Base-by-base conservation (phyloP, 2,329 filamentous ascomycete genomes). In the Ascochyta lentis region DNA sequence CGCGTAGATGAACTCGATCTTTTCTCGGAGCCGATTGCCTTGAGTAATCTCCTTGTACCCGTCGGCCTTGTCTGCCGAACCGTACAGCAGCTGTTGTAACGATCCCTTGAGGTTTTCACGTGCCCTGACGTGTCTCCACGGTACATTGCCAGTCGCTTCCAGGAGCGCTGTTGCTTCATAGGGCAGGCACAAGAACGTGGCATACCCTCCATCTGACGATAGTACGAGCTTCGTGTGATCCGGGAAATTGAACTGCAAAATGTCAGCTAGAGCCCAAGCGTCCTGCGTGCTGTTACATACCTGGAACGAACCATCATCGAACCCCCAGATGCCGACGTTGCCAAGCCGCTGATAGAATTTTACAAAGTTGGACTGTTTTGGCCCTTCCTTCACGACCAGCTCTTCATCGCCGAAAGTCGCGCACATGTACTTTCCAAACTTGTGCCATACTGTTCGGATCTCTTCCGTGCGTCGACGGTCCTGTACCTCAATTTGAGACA, bases 161-260 rank as follows among this genome's bases (percentile, higher is more conserved):
- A 94, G 83, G 35, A 86, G 83, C 61, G 85, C 80, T 3, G 89
- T 86, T 0, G 89, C 90, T 55, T 89, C 85, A n/a, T 86, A 79
- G 0, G 89, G 86, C 19, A 93, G 84, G 67, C 91, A 88, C 78
- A 90, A 90, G 70, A 92, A 91, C 70, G 91, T 89, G 64, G 89
- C 89, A 81, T 87, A 89, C 1, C 83, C 86, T n/a, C 89, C 90
- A 27, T 89, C 85, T 1, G 88, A 79, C 54, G 91, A 90, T 24
- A 95, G 78, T 12, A 94, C 88, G 50, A 95, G 84, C 77, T 95
- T 95, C 56, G 91, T 94, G 73, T 95, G 91, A 65, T 95, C 91
- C 2, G 91, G 90, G 74, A 95, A 95, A 77, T 95, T 94, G 77
- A 94, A 90, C 84, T 92, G 61, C 4, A 13, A 5, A 46, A n/a